Evolutionary conservation across 2,329 filamentous ascomycete genomes (phyloP), one percentile per base, ranked within the genome.

Genomic region (Aspergillus awamori): DNA sequence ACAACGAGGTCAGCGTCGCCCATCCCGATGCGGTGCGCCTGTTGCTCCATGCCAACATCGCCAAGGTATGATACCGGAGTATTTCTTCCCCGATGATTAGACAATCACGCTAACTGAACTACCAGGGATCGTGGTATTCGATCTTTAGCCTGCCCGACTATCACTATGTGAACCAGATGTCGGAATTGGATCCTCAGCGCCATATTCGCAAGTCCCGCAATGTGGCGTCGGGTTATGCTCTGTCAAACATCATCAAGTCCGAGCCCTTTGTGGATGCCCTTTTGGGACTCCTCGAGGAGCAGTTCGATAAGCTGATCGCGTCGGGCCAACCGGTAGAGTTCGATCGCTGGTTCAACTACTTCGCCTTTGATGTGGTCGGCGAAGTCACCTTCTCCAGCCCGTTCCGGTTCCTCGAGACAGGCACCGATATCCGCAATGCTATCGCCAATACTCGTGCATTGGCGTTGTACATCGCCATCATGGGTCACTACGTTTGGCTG

Each of bases 1-100:
- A 75, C 26, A 76, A 81, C 54, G 79, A 82, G 71, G 74, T 82
- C 61, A 80, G 77, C 59, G 72, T 82, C 41, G 72, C 72, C 54
- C 76, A 82, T 62, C 76, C 78, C 1, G 74, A 79, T 61, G 80
- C 74, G 13, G 69, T 80, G 20, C 71, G 70, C 20, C 67, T 72
- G 48, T 67, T 82, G 11, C 71, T 80, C 1, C 63, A 74, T 28
- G 69, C 67, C 1, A 69, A 67, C 4, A 66, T 70, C 20, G 33
- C 53, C 11, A 70, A 69, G 57, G 63, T 67, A 63, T 10, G 24
- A 22, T 30, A 5, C 15, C 60, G 38, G 17, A 20, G 17, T 15
- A 38, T 6, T 24, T 39, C 71, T 24, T 71, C 5, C n/a, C 17
- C 4, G 8, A 17, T 15, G n/a, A 10, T 1, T n/a, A 26, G 5